phyloP scores from a whole-genome alignment of 2,329 filamentous ascomycete genomes.

The Meredithiella fracta region DNA sequence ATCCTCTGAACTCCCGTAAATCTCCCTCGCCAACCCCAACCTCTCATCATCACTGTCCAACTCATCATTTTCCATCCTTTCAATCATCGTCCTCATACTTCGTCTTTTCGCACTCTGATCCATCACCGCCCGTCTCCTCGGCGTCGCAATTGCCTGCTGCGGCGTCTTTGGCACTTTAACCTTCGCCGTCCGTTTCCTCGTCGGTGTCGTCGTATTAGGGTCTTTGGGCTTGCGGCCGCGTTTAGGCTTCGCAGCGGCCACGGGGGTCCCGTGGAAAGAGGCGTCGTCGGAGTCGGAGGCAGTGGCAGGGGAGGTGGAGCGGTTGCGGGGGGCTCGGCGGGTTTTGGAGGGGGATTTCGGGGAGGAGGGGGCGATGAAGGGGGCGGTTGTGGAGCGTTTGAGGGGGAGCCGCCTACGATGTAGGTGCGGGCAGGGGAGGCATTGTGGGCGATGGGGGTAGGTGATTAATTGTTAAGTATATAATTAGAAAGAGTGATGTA shows the following conservation, averaged over 20 bases:
- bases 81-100: constrained; percentile 60
- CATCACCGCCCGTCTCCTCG: constrained; percentile 50
- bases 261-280: constrained; percentile 6
- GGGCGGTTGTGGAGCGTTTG: constrained; percentile 7
- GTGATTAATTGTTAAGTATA: not conserved
- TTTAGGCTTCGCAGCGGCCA: constrained; percentile 6
- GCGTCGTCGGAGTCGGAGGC: constrained; percentile 9
- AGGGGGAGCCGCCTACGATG: constrained; percentile 16
- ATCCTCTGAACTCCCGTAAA: constrained; percentile 32
- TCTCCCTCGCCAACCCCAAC: constrained; percentile 50
- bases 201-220: constrained; percentile 19
- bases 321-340: constrained; percentile 3
- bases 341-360: constrained; percentile 6
- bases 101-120: constrained; percentile 79
- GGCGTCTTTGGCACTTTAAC: constrained; percentile 19
- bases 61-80: constrained; percentile 47
- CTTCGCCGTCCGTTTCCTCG: constrained; percentile 23
- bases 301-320: constrained; percentile 4
- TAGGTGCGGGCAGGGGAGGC: constrained; percentile 9
- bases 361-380: not conserved
- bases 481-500: too few species aligned
- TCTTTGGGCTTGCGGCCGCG: not conserved
- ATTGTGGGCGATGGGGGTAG: not conserved
- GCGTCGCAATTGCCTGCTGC: constrained; percentile 30
- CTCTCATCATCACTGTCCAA: constrained; percentile 58